These are phyloP conservation scores for Lyophyllum atratum DNA, from an alignment of 768 basidiomycete species.

Conservation along the genomic window DNA sequence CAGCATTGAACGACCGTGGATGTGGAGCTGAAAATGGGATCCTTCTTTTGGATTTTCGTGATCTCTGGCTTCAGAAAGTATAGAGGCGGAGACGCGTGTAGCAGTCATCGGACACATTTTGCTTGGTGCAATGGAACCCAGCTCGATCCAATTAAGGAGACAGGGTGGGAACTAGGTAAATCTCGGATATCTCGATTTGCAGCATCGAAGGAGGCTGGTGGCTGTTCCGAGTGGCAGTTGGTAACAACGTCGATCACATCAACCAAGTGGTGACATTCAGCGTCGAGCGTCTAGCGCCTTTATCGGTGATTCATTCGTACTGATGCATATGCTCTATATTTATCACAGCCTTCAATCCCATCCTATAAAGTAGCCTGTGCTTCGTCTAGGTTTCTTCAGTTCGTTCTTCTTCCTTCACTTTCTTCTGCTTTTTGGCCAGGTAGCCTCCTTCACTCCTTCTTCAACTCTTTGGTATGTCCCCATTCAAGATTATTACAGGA, in stretches of 20 bases:
- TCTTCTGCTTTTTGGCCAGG: slow-evolving; percentile 33
- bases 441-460: slow-evolving; percentile 32
- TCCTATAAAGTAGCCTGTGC: slow-evolving; percentile 3
- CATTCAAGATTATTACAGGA: too few species aligned
- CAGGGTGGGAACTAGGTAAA: not conserved
- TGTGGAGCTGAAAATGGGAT: not conserved
- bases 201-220: not conserved
- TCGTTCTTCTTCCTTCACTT: slow-evolving; percentile 29
- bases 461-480: slow-evolving; percentile 19
- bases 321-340: too few species aligned
- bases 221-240: too few species aligned
- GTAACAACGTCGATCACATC: slow-evolving; percentile 10
- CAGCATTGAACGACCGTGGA: too few species aligned
- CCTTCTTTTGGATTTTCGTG: too few species aligned
- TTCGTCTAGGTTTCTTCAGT: slow-evolving; percentile 6
- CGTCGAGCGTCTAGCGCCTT: too few species aligned
- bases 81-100: too few species aligned
- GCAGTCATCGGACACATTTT: not conserved
- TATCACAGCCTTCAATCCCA: not conserved
- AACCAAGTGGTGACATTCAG: slow-evolving; percentile 6
- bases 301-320: too few species aligned
- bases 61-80: too few species aligned
- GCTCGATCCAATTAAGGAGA: not conserved
- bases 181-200: slow-evolving; percentile 6
- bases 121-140: not conserved